Conservation (phyloP, 441 rosid species). For the Erodium texanum region DNA sequence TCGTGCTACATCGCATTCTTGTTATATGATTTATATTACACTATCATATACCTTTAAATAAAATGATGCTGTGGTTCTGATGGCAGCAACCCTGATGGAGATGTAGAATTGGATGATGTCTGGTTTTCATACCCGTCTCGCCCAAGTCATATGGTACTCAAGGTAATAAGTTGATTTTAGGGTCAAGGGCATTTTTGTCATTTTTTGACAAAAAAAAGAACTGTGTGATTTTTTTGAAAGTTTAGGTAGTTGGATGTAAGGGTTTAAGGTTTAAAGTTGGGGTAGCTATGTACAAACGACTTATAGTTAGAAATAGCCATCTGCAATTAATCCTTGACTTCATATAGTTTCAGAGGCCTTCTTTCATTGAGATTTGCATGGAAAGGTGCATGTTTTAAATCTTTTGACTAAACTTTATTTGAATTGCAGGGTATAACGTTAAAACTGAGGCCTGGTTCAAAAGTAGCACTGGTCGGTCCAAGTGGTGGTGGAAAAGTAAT, state of each 20-base stretch:
- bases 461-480: slow-evolving; percentile 95
- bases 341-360: not conserved
- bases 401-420: not conserved
- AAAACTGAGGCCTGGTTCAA: slow-evolving; percentile 68
- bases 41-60: not conserved
- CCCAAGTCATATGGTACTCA: slow-evolving; percentile 78
- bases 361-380: not conserved
- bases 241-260: too few species aligned
- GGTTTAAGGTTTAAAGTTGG: too few species aligned
- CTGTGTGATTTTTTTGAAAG: too few species aligned
- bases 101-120: slow-evolving; percentile 75
- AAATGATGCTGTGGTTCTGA: slow-evolving; percentile 7
- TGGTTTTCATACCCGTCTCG: slow-evolving; percentile 98
- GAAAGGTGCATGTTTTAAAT: not conserved
- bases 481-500: slow-evolving; percentile 96
- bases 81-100: slow-evolving; percentile 71
- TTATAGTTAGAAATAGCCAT: too few species aligned
- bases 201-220: too few species aligned
- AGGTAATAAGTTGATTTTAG: slow-evolving; percentile 39
- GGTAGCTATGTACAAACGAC: too few species aligned
- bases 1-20: not conserved
- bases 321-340: not conserved
- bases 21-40: not conserved
- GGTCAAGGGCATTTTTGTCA: too few species aligned
- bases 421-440: slow-evolving; percentile 68